Evolutionary conservation across 2,329 filamentous ascomycete species (phyloP).

Genomic region (Pyricularia sp.): DNA sequence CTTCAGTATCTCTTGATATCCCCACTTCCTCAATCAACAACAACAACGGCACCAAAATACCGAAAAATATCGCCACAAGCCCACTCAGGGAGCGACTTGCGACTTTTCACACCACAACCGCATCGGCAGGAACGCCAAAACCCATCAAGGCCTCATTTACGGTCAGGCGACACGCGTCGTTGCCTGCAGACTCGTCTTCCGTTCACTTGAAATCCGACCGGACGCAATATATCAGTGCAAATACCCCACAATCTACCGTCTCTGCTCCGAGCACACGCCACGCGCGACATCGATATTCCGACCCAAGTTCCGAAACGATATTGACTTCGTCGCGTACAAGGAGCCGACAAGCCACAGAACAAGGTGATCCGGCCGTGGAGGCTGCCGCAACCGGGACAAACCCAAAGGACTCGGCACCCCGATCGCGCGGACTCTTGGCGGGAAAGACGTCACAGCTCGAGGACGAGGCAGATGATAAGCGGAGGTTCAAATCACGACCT

Average conservation of each 20-base stretch:
- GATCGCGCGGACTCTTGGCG: constrained; percentile 37
- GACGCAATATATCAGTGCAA: neutral
- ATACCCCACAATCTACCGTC: neutral
- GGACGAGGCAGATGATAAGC: constrained; percentile 38
- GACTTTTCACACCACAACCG: constrained; percentile 25
- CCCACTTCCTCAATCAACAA: constrained; percentile 5
- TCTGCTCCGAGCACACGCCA: neutral
- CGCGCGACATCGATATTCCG: neutral
- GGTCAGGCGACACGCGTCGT: constrained; percentile 26
- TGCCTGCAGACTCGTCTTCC: constrained; percentile 21
- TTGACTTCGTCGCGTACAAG: neutral
- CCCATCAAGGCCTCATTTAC: constrained; percentile 13
- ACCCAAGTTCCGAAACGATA: neutral
- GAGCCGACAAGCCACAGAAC: neutral
- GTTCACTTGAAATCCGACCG: constrained; percentile 5
- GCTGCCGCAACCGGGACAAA: constrained; percentile 1
- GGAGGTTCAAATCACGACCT: constrained; percentile 31
- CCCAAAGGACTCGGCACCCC: constrained; percentile 15
- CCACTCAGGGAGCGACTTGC: constrained; percentile 21
- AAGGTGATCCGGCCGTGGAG: neutral
- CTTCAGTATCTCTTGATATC: constrained; percentile 2
- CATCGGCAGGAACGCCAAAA: constrained; percentile 9
- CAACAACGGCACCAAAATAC: constrained; percentile 7
- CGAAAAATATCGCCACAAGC: neutral
- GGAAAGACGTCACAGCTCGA: constrained; percentile 31